Evolutionary conservation across 345 rosid species (phyloP), one percentile per base, ranked within the genome.

Genomic region (Noccaea caerulescens): DNA sequence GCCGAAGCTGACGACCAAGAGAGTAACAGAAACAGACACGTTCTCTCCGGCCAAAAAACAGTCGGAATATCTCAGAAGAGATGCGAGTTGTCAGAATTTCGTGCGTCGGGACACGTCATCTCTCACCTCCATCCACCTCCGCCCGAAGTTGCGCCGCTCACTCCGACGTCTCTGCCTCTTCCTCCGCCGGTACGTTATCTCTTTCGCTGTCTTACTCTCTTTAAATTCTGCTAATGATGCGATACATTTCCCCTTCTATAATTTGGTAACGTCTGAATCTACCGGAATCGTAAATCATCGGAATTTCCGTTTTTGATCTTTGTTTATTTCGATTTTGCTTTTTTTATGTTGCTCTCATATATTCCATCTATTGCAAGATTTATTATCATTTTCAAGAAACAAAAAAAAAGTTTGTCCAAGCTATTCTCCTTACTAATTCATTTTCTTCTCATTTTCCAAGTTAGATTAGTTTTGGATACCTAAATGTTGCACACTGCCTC

Each of bases 81-180:
- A 60, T 58, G 87, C 75, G 86, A 49, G 71, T 80, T 10, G 83
- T 85, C 42, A 82, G 86, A 73, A 69, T 76, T 58, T 88, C 86
- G 34, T 85, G 82, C 76, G 77, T 81, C 16, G 77, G 87, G 18
- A 78, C 88, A 79, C 88, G 86, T 63, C 67, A 84, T 53, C 63
- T 83, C 64, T 78, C 83, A 37, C 82, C 78, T 65, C 60, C 90
- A 6, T 77, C 89, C 54, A 80, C 88, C 59, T 20, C 23, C 23
- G 11, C 69, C 76, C 41, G 77, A 57, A 80, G 85, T 20, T 88
- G 88, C 59, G 6, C 81, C 38, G 69, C 88, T 14, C 77, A 80
- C 73, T 68, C 78, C 83, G 83, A 77, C 51, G 79, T 58, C 60
- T 77, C 92, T 51, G 76, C 81, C 60, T 74, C 86, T 71, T 66